Conservation (phyloP, 2,329 filamentous ascomycete genomes). For the Pseudonectria buxi region DNA sequence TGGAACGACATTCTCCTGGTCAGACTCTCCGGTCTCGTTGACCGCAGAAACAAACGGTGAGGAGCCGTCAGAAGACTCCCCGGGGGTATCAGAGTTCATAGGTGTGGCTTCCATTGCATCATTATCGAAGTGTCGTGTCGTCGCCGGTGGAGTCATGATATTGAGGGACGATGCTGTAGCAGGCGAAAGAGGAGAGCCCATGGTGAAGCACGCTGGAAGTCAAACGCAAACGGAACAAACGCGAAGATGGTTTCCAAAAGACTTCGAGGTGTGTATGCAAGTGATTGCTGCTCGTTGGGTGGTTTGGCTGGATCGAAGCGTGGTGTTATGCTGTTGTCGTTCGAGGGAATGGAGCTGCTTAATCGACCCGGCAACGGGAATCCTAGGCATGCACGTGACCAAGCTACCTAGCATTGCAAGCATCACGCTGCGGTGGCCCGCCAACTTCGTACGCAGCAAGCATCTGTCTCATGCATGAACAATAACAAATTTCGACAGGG, state of each 20-base stretch:
- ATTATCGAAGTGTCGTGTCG: slow-evolving; percentile 13
- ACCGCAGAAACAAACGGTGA: slow-evolving; percentile 23
- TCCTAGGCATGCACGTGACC: slow-evolving; percentile 7
- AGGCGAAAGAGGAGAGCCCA: slow-evolving; percentile 22
- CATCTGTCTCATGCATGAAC: too few species aligned
- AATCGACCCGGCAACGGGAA: slow-evolving; percentile 16
- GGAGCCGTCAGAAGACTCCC: slow-evolving; percentile 13
- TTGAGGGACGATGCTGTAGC: slow-evolving; percentile 19
- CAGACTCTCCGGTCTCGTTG: slow-evolving; percentile 25
- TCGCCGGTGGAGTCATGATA: slow-evolving; percentile 18
- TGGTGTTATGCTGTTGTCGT: slow-evolving; percentile 6
- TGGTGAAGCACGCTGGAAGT: slow-evolving; percentile 16
- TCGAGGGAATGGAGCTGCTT: slow-evolving; percentile 7
- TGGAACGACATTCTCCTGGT: slow-evolving; percentile 42
- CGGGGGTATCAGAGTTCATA: slow-evolving; percentile 7
- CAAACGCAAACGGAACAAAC: slow-evolving; percentile 8
- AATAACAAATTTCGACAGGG: too few species aligned
- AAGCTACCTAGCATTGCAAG: too few species aligned
- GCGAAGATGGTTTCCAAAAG: slow-evolving; percentile 4
- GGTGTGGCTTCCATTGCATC: slow-evolving; percentile 18
- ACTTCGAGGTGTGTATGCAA: slow-evolving; percentile 2
- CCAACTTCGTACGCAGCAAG: too few species aligned
- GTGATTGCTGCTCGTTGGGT: slow-evolving; percentile 5
- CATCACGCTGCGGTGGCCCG: too few species aligned
- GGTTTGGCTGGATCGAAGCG: slow-evolving; percentile 9